Conservation (phyloP, 139 green algal genomes). For the Picochlorum costavermella region DNA sequence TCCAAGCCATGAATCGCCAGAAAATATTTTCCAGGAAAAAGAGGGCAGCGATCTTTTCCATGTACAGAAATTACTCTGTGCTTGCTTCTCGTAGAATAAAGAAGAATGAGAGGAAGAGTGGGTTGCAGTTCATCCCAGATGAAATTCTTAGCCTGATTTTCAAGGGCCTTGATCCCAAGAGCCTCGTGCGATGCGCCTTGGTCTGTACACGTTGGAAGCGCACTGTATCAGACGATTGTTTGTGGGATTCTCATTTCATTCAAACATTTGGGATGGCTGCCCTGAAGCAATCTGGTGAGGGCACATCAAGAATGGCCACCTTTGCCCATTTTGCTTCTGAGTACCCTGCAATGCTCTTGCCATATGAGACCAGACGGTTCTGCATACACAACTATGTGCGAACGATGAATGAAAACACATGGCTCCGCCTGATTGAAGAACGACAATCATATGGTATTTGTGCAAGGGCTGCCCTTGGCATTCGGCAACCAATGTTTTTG, state of each 20-base stretch:
- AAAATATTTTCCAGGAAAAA: no score
- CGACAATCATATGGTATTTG: background rate
- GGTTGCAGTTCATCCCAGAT: no score
- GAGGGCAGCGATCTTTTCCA: no score
- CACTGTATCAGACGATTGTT: background rate
- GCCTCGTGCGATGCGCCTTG: background rate
- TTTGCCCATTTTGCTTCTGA: background rate
- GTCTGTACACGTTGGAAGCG: background rate
- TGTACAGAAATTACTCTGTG: no score
- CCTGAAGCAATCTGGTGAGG: background rate
- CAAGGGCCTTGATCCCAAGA: conserved; percentile 1
- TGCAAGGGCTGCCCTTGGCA: background rate
- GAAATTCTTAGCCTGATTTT: no score
- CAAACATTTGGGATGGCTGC: background rate
- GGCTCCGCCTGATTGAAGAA: background rate
- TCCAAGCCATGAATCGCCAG: no score
- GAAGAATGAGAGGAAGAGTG: no score
- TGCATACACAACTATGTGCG: background rate
- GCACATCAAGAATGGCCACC: background rate
- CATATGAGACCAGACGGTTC: background rate
- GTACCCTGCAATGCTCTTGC: background rate
- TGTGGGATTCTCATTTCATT: background rate
- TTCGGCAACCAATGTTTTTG: background rate
- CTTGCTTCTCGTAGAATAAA: no score
- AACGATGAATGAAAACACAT: background rate